Percentiles rank a stretch among this genome's conserved stretches.
These are phyloP conservation scores for Colletotrichum orchidophilum DNA, from an alignment of 2,329 filamentous ascomycete species.

Conservation along the genomic window DNA sequence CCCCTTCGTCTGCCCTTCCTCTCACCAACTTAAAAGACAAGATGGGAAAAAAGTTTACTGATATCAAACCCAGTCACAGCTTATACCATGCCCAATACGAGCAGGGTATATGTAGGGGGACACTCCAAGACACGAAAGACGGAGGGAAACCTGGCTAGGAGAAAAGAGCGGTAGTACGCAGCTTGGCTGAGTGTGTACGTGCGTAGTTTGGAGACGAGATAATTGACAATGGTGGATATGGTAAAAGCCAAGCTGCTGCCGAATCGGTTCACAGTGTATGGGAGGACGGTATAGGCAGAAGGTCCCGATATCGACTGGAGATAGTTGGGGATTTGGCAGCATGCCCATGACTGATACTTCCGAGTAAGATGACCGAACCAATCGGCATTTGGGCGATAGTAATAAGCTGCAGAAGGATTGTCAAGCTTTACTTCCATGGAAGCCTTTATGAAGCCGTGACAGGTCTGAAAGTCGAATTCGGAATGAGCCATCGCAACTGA, in stretches of 20 bases:
- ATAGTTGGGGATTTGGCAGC: background rate
- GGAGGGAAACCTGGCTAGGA: background rate
- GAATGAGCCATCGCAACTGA: too few species aligned
- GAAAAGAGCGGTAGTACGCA: background rate
- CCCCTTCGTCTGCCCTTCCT: background rate
- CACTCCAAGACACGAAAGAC: background rate
- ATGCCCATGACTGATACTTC: background rate
- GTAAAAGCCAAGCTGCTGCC: background rate
- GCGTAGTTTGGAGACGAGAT: background rate
- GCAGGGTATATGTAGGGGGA: background rate
- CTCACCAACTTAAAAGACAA: background rate
- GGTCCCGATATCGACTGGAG: background rate
- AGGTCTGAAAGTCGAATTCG: background rate
- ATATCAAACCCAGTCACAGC: background rate
- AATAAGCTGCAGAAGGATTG: background rate
- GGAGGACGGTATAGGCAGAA: background rate
- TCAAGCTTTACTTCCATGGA: background rate
- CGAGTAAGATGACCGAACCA: background rate
- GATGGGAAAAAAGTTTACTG: background rate
- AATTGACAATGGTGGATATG: background rate
- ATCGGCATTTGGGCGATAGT: background rate
- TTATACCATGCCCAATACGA: background rate
- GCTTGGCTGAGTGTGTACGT: background rate
- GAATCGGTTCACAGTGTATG: background rate
- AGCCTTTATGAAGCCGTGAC: background rate